Evolutionary conservation across 2,329 filamentous ascomycete genomes (phyloP).

Genomic region (Fusarium oxysporum): DNA sequence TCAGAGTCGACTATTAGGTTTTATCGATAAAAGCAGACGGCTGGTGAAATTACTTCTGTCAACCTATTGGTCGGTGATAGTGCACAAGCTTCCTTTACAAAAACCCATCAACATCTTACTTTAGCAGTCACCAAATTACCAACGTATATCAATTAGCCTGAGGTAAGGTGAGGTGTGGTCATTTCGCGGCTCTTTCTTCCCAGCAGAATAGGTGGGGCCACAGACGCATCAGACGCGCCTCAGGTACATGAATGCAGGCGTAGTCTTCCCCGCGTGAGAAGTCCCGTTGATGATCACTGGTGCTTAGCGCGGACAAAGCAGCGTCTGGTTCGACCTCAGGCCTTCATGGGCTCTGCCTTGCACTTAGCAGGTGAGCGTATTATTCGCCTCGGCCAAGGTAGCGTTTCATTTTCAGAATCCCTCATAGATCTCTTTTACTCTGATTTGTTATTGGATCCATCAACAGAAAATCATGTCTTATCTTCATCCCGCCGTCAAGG

Average conservation of each 20-base stretch:
- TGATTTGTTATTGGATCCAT: background rate
- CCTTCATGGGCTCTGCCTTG: slow-evolving; percentile 17
- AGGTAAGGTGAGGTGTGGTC: slow-evolving; percentile 26
- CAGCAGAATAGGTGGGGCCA: slow-evolving; percentile 25
- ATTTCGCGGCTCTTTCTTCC: slow-evolving; percentile 40
- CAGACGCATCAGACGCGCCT: slow-evolving; percentile 44
- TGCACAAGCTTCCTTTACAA: background rate
- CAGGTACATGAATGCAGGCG: slow-evolving; percentile 27
- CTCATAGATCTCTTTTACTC: background rate
- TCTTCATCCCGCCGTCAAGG: slow-evolving; percentile 40
- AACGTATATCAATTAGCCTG: slow-evolving; percentile 1
- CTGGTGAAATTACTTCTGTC: background rate
- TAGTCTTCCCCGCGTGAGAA: slow-evolving; percentile 13
- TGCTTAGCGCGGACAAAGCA: slow-evolving; percentile 40
- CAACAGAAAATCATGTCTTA: slow-evolving; percentile 29
- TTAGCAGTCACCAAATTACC: background rate
- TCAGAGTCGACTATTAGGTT: background rate
- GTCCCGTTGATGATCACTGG: slow-evolving; percentile 35
- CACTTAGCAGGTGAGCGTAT: slow-evolving; percentile 1
- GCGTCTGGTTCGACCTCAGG: slow-evolving; percentile 44
- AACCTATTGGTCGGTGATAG: background rate
- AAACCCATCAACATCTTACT: background rate
- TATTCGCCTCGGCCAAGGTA: background rate
- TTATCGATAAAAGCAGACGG: background rate
- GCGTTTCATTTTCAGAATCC: background rate